phyloP scores from a whole-genome alignment of 805 yeast genomes.

The Teunomyces barrocoloradensis region DNA sequence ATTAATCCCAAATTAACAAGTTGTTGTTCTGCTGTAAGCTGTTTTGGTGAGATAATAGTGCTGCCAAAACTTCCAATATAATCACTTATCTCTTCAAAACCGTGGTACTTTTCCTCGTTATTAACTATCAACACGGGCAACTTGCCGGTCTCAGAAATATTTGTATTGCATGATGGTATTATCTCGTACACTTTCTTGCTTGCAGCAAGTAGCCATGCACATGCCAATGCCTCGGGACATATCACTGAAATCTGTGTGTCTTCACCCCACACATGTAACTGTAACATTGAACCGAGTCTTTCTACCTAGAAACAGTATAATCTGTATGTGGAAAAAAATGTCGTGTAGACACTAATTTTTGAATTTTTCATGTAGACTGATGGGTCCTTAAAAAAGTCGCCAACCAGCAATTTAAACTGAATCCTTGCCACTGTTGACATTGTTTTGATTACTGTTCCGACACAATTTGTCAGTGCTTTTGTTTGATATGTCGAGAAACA shows the following conservation, averaged over 20 bases:
- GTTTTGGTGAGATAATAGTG: constrained; percentile 10
- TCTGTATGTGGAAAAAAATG: neutral
- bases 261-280: constrained; percentile 58
- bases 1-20: constrained; percentile 47
- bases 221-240: constrained; percentile 52
- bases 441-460: neutral
- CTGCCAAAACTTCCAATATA: constrained; percentile 19
- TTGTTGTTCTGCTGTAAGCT: constrained; percentile 16
- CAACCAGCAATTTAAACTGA: neutral
- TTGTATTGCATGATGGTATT: constrained; percentile 58
- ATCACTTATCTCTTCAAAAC: constrained; percentile 37
- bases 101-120: constrained; percentile 28
- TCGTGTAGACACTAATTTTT: constrained; percentile 1
- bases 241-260: constrained; percentile 38
- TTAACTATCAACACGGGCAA: constrained; percentile 48
- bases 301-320: neutral
- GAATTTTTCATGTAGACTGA: neutral
- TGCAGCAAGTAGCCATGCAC: constrained; percentile 38
- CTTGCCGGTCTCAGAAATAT: constrained; percentile 45
- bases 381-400: constrained; percentile 1
- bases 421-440: constrained; percentile 1
- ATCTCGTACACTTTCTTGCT: constrained; percentile 25
- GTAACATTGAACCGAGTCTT: constrained; percentile 11
- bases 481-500: constrained; percentile 4
- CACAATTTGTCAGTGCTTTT: neutral